Conservation (phyloP, 2,329 filamentous ascomycete genomes). For the Phialophora tarda region DNA sequence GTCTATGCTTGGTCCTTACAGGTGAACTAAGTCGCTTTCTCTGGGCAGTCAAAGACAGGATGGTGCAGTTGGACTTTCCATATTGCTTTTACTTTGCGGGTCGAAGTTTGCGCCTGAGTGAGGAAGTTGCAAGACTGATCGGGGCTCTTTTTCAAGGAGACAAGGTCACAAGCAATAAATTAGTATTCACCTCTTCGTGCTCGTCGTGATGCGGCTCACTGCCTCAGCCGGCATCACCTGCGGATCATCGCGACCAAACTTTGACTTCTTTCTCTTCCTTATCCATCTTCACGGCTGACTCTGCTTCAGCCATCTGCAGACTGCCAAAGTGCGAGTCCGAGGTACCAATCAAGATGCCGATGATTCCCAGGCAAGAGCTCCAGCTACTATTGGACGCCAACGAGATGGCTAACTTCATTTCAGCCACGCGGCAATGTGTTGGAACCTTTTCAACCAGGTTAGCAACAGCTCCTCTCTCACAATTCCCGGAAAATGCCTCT, state of each 20-base stretch:
- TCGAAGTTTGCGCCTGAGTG: background rate
- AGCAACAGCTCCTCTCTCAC: background rate
- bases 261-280: background rate
- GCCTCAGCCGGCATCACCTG: background rate
- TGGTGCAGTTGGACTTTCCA: background rate
- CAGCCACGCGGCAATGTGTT: conserved; percentile 1
- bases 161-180: background rate
- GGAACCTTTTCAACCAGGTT: conserved; percentile 6
- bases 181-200: background rate
- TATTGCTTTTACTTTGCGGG: background rate
- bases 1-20: background rate
- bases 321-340: background rate
- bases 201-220: background rate
- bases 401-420: background rate
- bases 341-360: background rate
- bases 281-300: background rate
- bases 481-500: background rate
- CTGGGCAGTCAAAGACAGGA: background rate
- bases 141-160: background rate
- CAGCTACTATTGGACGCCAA: background rate
- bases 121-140: background rate
- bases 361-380: background rate
- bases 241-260: background rate
- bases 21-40: background rate
- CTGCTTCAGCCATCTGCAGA: background rate